Base-by-base conservation (phyloP, 192 early-diverging fungal genomes). In the Chytriomyces confervae region DNA sequence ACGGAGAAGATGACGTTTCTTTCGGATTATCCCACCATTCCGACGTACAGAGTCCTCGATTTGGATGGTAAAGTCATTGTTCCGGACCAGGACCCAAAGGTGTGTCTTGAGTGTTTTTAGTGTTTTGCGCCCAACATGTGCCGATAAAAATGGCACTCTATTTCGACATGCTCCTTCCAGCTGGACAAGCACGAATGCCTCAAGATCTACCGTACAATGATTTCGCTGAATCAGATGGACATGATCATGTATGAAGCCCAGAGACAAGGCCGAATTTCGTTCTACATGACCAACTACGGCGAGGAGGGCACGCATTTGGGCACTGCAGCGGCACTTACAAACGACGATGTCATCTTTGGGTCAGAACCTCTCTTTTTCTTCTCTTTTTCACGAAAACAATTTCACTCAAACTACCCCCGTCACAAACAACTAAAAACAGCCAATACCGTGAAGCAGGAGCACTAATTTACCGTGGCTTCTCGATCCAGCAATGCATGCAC, bases 261-360 rank as follows among this genome's bases (percentile, higher is more conserved):
- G 84, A 89, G 97, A 10, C 97, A 99, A 84, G 97, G 97, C 16
- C 90, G 97, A 69, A 97, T 99, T 72, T 95, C 93, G 69, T 99
- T 99, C 68, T 99, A 99, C 86, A 97, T 99, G 96, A 99, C 97
- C n/a, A 94, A 91, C 83, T 98, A 96, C 86, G 97, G 97, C 62
- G 97, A 99, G 86, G 97, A 99, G 81, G 97, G 95, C 18, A 92
- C 93, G 44, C 89, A 89, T 72, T 91, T 99, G 73, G 96, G 96
- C 61, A 91, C 89, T 71, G 96, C 96, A 7, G 96, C 94, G 23
- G 97, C 96, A 16, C 82, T 99, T 10, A 85, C 91, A 7, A 79
- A 86, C 36, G 92, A 93, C 57, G 97, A 99, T 79, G 90, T 94
- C 11, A 89, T 99, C 16, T 96, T 93, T 85, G 97, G 97, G 91